Conservation (phyloP, 441 rosid genomes). For the Erodium trifolium region DNA sequence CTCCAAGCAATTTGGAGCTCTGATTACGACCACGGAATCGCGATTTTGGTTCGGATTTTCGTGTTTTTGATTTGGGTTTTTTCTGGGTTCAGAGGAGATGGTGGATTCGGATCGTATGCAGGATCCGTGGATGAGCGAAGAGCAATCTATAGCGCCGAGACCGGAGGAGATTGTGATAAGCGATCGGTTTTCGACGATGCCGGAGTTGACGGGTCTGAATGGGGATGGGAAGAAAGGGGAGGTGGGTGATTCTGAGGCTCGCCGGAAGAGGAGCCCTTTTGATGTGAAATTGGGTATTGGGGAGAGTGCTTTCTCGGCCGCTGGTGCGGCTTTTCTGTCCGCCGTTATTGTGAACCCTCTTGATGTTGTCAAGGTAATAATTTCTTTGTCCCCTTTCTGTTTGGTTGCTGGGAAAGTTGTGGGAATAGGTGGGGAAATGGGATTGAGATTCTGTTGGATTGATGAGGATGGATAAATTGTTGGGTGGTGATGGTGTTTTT, state of each 20-base stretch:
- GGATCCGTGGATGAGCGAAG: constrained; percentile 5
- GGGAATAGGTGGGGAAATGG: background rate
- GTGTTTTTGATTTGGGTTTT: background rate
- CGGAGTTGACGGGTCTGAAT: background rate
- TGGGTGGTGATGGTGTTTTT: too few species aligned
- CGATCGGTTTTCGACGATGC: constrained; percentile 7
- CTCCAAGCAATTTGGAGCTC: background rate
- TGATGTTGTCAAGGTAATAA: constrained; percentile 1
- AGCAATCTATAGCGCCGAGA: background rate
- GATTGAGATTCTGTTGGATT: background rate
- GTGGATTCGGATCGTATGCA: constrained; percentile 6
- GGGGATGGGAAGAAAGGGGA: background rate
- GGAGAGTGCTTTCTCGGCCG: constrained; percentile 5
- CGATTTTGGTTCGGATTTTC: background rate
- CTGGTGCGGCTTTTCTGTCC: constrained; percentile 3
- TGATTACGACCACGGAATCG: background rate
- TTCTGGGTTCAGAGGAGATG: background rate
- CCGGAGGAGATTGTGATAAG: background rate
- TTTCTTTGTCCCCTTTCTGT: background rate
- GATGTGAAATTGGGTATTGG: background rate
- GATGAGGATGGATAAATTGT: background rate
- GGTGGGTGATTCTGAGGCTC: background rate
- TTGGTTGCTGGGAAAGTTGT: background rate
- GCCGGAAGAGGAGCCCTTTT: background rate
- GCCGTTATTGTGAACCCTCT: constrained; percentile 4